Conservation (phyloP, 1,284 basidiomycete species). For the Boletus nobilissimus region DNA sequence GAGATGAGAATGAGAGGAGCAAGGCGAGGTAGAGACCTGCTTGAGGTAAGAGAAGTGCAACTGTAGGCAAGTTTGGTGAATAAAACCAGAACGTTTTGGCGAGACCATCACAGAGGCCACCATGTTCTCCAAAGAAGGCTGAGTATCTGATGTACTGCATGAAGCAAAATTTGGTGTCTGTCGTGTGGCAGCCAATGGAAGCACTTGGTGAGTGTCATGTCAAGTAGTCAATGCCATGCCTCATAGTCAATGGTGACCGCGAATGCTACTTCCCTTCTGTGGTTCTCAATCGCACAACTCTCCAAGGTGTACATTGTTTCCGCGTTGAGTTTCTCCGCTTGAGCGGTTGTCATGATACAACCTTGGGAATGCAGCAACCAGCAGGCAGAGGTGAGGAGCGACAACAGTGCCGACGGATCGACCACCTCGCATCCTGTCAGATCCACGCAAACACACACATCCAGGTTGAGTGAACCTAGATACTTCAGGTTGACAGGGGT, state of each 20-base stretch:
- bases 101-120: conserved; percentile 68
- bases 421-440: no score
- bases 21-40: conserved; percentile 77
- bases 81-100: conserved; percentile 84
- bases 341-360: conserved; percentile 66
- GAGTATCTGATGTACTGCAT: conserved; percentile 78
- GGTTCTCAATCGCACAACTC: conserved; percentile 88
- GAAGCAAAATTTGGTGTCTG: conserved; percentile 85
- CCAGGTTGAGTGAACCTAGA: no score
- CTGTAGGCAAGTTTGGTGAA: conserved; percentile 82
- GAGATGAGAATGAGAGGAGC: conserved; percentile 70
- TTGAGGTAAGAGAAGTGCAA: conserved; percentile 81
- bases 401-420: conserved; percentile 76
- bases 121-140: conserved; percentile 66
- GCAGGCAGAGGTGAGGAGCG: conserved; percentile 70
- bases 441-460: no score
- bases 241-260: conserved; percentile 78
- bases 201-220: conserved; percentile 85
- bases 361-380: conserved; percentile 75
- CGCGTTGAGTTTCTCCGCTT: conserved; percentile 71
- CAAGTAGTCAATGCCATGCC: conserved; percentile 85
- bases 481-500: no score
- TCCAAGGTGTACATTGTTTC: conserved; percentile 84
- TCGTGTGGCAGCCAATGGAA: conserved; percentile 83
- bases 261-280: conserved; percentile 80